Evolutionary conservation across 139 green algal species (phyloP).

Genomic region (Desmodesmus armatus): DNA sequence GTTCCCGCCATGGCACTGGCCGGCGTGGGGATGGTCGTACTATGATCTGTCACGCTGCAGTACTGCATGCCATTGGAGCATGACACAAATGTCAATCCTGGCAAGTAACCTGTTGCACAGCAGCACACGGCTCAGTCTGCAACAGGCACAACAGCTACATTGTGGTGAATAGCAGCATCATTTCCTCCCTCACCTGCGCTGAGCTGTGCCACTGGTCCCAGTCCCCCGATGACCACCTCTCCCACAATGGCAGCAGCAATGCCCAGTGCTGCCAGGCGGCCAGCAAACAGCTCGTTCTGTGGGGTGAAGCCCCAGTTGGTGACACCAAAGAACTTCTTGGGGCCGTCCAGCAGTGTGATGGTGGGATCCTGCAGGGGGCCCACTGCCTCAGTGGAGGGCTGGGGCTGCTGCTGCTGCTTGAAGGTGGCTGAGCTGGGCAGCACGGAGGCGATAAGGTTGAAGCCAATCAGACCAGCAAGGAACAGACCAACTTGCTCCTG

Average conservation of each 20-base stretch:
- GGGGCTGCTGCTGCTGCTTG: slow-evolving; percentile 55
- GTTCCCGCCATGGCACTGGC: too few species aligned
- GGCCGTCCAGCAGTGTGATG: slow-evolving; percentile 61
- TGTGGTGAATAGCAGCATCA: neutral
- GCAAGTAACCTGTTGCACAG: too few species aligned
- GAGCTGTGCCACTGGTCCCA: slow-evolving; percentile 81
- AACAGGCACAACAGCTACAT: neutral
- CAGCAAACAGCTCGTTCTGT: slow-evolving; percentile 88
- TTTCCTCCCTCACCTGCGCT: slow-evolving; percentile 21
- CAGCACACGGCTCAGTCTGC: too few species aligned
- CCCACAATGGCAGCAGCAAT: slow-evolving; percentile 83
- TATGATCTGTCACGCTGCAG: too few species aligned
- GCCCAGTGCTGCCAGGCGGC: slow-evolving; percentile 83
- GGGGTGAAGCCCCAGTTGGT: slow-evolving; percentile 73
- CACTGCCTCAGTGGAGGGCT: too few species aligned
- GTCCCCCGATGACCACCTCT: slow-evolving; percentile 79
- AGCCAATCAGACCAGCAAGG: slow-evolving; percentile 71
- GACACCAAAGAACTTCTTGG: slow-evolving; percentile 71
- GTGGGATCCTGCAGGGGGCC: slow-evolving; percentile 74
- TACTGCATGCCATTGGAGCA: too few species aligned
- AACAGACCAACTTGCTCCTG: slow-evolving; percentile 65
- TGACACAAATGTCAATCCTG: neutral
- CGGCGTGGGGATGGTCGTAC: too few species aligned
- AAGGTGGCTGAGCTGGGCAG: slow-evolving; percentile 67
- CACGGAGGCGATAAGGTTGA: slow-evolving; percentile 73